Evolutionary conservation across 169 alveolate species (phyloP).

Genomic region (Plasmodium vinckei): DNA sequence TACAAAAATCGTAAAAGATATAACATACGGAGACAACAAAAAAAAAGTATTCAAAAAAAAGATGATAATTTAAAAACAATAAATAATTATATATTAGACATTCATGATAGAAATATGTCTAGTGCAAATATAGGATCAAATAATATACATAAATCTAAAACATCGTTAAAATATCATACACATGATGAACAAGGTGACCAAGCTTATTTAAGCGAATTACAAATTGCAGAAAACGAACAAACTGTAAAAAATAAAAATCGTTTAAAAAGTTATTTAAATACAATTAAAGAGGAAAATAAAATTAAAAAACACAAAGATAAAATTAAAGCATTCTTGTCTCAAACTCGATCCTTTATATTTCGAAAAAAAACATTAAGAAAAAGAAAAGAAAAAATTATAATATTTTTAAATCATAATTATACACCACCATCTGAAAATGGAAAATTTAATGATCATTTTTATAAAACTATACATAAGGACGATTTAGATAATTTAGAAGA

Average conservation of each 20-base stretch:
- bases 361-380: conserved; percentile 45
- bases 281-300: conserved; percentile 21
- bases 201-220: conserved; percentile 3
- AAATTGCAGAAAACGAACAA: conserved; percentile 14
- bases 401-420: conserved; percentile 65
- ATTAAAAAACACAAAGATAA: conserved; percentile 20
- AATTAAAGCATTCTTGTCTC: conserved; percentile 2
- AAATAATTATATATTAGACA: conserved; percentile 37
- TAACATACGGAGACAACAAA: conserved; percentile 7
- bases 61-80: conserved; percentile 22
- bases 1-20: conserved; percentile 49
- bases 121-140: conserved; percentile 26
- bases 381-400: conserved; percentile 74
- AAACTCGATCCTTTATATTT: conserved; percentile 26
- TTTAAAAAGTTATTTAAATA: conserved; percentile 27
- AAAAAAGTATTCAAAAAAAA: conserved; percentile 34
- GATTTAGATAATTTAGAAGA: conserved; percentile 70
- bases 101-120: conserved; percentile 42
- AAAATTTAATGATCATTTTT: conserved; percentile 75
- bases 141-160: conserved; percentile 24
- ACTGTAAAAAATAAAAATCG: conserved; percentile 17
- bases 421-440: conserved; percentile 58
- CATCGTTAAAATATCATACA: conserved; percentile 11
- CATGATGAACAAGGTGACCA: neutral
- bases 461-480: conserved; percentile 65